Evolutionary conservation across 2,329 filamentous ascomycete species (phyloP).

Genomic region (Hymenoscyphus repandus): DNA sequence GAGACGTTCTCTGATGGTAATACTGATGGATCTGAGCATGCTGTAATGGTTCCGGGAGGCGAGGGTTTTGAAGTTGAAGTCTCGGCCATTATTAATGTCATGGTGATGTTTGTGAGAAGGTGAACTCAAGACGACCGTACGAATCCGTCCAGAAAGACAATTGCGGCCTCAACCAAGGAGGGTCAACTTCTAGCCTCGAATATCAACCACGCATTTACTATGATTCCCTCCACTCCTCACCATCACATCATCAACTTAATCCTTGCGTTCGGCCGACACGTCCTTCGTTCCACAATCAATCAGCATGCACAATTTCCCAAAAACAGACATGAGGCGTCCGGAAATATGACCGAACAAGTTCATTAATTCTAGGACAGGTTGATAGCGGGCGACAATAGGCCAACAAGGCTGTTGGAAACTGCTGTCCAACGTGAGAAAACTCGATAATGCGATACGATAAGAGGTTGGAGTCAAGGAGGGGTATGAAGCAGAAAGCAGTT

Average conservation of each 20-base stretch:
- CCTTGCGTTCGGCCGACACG: background rate
- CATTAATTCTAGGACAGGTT: background rate
- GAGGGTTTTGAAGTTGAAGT: conserved; percentile 4
- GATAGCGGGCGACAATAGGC: conserved; percentile 6
- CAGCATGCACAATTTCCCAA: background rate
- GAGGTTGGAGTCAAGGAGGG: conserved; percentile 5
- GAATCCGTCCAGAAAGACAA: too few species aligned
- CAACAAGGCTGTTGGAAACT: background rate
- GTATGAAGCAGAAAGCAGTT: background rate
- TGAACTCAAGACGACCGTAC: background rate
- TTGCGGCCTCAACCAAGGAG: too few species aligned
- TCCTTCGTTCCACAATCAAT: background rate
- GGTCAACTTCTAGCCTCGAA: too few species aligned
- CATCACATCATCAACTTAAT: too few species aligned
- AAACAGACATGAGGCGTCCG: background rate
- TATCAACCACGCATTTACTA: too few species aligned
- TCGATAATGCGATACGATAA: background rate
- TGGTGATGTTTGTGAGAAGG: conserved; percentile 3
- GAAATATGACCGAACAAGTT: background rate
- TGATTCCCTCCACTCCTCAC: too few species aligned
- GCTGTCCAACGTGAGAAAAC: conserved; percentile 1
- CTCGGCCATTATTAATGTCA: conserved; percentile 20
- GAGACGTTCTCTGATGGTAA: conserved; percentile 23
- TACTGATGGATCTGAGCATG: conserved; percentile 27
- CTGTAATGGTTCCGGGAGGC: conserved; percentile 1